phyloP scores from a whole-genome alignment of 345 rosid genomes.

The Sisymbrium irio region DNA sequence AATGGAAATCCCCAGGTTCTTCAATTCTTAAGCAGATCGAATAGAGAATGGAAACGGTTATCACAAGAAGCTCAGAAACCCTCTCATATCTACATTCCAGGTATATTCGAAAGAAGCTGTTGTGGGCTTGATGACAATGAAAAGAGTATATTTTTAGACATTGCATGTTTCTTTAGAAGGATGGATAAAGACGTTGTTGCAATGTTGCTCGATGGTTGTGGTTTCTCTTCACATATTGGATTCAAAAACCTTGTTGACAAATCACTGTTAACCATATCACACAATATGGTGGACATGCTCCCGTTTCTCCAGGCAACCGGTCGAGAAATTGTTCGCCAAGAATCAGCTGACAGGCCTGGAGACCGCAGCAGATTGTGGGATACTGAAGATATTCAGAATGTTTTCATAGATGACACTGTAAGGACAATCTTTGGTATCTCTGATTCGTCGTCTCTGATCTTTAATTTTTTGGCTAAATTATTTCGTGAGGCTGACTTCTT shows the following conservation, averaged over 20 bases:
- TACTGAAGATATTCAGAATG: not conserved
- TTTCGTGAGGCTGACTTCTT: not conserved
- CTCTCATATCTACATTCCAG: slow-evolving; percentile 13
- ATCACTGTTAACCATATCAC: slow-evolving; percentile 26
- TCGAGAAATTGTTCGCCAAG: slow-evolving; percentile 27
- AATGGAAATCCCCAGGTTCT: slow-evolving; percentile 33
- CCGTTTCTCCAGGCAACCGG: slow-evolving; percentile 35
- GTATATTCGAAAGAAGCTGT: slow-evolving; percentile 26
- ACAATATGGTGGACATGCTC: slow-evolving; percentile 22
- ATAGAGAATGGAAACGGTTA: not conserved
- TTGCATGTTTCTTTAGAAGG: slow-evolving; percentile 38
- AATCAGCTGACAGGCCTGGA: slow-evolving; percentile 26
- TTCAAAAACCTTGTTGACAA: slow-evolving; percentile 36
- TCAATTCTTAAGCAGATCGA: not conserved
- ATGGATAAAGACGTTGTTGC: slow-evolving; percentile 19
- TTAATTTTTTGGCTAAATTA: not conserved
- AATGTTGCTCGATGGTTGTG: slow-evolving; percentile 36
- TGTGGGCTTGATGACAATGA: slow-evolving; percentile 37
- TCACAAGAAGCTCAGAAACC: not conserved
- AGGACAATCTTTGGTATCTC: not conserved
- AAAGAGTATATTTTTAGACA: slow-evolving; percentile 36
- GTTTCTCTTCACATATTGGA: slow-evolving; percentile 33
- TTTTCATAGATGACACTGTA: slow-evolving; percentile 10
- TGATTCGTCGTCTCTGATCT: not conserved
- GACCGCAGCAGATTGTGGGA: slow-evolving; percentile 31